Evolutionary conservation across 352 stramenopile species (phyloP).

Genomic region (Phytophthora hibernalis): DNA sequence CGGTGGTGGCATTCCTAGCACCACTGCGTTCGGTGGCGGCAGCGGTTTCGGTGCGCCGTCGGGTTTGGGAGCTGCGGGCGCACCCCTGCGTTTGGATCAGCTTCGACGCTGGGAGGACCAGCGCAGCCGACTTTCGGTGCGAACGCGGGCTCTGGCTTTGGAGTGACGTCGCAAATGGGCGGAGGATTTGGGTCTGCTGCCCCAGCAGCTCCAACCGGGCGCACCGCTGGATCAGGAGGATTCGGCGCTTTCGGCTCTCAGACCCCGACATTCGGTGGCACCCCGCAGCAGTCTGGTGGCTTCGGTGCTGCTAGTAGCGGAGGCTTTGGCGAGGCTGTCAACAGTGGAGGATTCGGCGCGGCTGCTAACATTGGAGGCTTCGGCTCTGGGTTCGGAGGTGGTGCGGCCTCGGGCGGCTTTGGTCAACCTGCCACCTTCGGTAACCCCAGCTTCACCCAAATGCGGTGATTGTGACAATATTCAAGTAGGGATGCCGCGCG

Average conservation of each 20-base stretch:
- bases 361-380: conserved; percentile 31
- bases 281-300: conserved; percentile 28
- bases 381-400: conserved; percentile 47
- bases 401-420: conserved; percentile 36
- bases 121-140: conserved; percentile 47
- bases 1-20: conserved; percentile 40
- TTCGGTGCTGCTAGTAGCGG: conserved; percentile 36
- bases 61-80: conserved; percentile 46
- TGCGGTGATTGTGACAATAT: conserved; percentile 38
- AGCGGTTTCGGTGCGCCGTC: conserved; percentile 61
- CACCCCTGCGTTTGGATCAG: conserved; percentile 56
- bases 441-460: conserved; percentile 63
- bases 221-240: conserved; percentile 43
- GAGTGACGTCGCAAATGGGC: conserved; percentile 34
- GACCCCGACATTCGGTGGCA: conserved; percentile 40
- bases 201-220: conserved; percentile 20
- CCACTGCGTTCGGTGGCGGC: conserved; percentile 43
- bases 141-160: conserved; percentile 30
- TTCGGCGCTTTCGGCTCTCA: conserved; percentile 57
- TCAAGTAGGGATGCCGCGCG: background rate
- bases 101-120: conserved; percentile 50
- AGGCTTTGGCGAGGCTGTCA: conserved; percentile 41
- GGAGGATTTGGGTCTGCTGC: conserved; percentile 43
- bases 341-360: conserved; percentile 37
- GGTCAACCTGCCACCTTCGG: conserved; percentile 46